These are phyloP conservation scores for Ogataea nonfermentans DNA, from an alignment of 805 yeast genomes.

Conservation along the genomic window DNA sequence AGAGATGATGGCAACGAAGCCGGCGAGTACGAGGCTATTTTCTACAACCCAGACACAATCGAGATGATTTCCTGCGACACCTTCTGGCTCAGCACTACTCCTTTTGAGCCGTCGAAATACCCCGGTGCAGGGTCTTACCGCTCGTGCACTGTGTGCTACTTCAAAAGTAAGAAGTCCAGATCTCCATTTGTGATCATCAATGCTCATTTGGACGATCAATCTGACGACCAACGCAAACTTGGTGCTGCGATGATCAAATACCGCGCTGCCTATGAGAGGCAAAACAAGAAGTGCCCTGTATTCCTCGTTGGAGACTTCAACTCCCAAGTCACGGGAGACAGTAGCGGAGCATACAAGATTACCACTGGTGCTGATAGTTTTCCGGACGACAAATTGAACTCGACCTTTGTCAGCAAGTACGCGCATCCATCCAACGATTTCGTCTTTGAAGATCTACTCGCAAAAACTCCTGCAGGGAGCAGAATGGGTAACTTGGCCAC, in stretches of 20 bases:
- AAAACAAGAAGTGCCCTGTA: constrained; percentile 34
- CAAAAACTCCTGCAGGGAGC: constrained; percentile 22
- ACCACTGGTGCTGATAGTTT: constrained; percentile 25
- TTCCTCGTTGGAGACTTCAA: constrained; percentile 60
- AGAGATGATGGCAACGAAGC: constrained; percentile 48
- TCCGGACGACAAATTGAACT: constrained; percentile 14
- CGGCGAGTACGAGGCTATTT: constrained; percentile 53
- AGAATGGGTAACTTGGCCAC: constrained; percentile 39
- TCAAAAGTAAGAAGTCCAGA: constrained; percentile 33
- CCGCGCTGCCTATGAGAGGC: constrained; percentile 38
- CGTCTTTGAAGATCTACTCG: constrained; percentile 30
- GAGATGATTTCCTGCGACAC: constrained; percentile 40
- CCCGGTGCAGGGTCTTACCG: constrained; percentile 42
- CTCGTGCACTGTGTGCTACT: constrained; percentile 39
- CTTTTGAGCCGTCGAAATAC: constrained; percentile 46
- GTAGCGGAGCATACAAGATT: constrained; percentile 34
- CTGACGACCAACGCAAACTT: constrained; percentile 43
- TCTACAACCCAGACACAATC: constrained; percentile 40
- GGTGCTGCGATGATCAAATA: constrained; percentile 43
- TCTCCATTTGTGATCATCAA: constrained; percentile 39
- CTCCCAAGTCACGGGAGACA: constrained; percentile 43
- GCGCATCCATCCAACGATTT: constrained; percentile 20
- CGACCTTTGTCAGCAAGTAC: constrained; percentile 25
- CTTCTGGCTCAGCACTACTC: constrained; percentile 55
- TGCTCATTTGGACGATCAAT: constrained; percentile 51